Evolutionary conservation across 495 filamentous ascomycete genomes (phyloP).

Genomic region (Talaromyces nanjingensis): DNA sequence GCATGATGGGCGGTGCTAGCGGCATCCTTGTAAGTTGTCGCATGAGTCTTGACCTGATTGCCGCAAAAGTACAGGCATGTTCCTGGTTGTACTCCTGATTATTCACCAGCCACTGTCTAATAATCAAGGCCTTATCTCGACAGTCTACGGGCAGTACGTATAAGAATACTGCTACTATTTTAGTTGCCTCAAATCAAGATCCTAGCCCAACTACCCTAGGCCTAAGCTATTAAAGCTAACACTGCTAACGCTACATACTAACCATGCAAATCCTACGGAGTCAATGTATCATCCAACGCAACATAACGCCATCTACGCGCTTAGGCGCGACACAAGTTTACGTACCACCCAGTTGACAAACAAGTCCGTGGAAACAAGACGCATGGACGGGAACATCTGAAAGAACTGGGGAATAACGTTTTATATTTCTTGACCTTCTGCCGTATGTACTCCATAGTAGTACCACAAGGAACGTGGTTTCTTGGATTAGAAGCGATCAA

Average conservation of each 20-base stretch:
- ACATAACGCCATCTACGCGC: background rate
- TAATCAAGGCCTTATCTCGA: background rate
- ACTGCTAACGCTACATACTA: background rate
- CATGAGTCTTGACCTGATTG: no score
- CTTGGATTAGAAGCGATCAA: background rate
- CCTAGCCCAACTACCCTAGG: background rate
- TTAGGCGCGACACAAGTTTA: slow-evolving; percentile 1
- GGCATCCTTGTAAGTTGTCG: no score
- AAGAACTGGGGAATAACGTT: background rate
- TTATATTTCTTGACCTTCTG: background rate
- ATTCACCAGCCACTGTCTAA: background rate
- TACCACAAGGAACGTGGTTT: background rate
- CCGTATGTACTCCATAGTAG: no score
- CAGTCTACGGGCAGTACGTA: background rate
- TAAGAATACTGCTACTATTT: background rate
- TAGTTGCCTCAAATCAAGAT: background rate
- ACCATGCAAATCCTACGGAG: background rate
- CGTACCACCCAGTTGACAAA: background rate
- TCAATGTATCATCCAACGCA: background rate
- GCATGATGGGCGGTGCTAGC: no score
- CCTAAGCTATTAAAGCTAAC: background rate
- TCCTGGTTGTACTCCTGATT: background rate
- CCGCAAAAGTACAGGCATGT: background rate
- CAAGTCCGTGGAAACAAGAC: background rate
- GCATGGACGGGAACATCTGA: background rate